phyloP scores from a whole-genome alignment of 2,329 filamentous ascomycete species.

The Talaromyces islandicus region DNA sequence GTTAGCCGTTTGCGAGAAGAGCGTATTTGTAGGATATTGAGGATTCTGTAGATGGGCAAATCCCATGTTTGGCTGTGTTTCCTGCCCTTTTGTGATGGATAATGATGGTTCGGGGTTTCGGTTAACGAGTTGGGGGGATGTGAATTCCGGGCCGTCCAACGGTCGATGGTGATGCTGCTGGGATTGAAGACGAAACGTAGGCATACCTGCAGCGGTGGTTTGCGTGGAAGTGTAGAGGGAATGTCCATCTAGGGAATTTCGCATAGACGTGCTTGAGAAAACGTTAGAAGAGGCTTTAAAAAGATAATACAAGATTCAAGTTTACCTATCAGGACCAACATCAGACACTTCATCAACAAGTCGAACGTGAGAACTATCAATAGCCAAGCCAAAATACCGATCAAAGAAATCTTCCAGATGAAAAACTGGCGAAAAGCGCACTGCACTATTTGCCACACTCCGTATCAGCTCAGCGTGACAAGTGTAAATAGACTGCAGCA shows the following conservation, averaged over 20 bases:
- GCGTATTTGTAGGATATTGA: slow-evolving; percentile 5
- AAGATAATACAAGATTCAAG: background rate
- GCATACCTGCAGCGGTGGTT: slow-evolving; percentile 5
- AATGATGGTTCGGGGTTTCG: background rate
- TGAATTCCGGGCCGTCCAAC: background rate
- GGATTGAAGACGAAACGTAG: slow-evolving; percentile 5
- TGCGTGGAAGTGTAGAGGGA: slow-evolving; percentile 9
- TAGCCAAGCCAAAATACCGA: slow-evolving; percentile 64
- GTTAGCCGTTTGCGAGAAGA: slow-evolving; percentile 9
- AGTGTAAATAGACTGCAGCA: slow-evolving; percentile 68
- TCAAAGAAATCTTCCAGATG: slow-evolving; percentile 86
- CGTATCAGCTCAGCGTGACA: slow-evolving; percentile 79
- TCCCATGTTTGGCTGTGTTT: background rate
- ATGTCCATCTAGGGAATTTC: slow-evolving; percentile 6
- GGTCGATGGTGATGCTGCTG: slow-evolving; percentile 4
- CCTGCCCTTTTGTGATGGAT: background rate
- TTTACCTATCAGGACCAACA: slow-evolving; percentile 48
- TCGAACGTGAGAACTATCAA: slow-evolving; percentile 70
- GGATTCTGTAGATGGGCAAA: slow-evolving; percentile 14
- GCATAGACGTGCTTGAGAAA: slow-evolving; percentile 8
- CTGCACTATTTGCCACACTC: slow-evolving; percentile 59
- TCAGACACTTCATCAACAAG: slow-evolving; percentile 63
- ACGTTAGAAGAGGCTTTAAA: background rate
- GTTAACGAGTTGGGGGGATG: background rate
- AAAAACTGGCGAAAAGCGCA: slow-evolving; percentile 72